Evolutionary conservation across 2,329 filamentous ascomycete genomes (phyloP).

Genomic region (Aureobasidium sp.): DNA sequence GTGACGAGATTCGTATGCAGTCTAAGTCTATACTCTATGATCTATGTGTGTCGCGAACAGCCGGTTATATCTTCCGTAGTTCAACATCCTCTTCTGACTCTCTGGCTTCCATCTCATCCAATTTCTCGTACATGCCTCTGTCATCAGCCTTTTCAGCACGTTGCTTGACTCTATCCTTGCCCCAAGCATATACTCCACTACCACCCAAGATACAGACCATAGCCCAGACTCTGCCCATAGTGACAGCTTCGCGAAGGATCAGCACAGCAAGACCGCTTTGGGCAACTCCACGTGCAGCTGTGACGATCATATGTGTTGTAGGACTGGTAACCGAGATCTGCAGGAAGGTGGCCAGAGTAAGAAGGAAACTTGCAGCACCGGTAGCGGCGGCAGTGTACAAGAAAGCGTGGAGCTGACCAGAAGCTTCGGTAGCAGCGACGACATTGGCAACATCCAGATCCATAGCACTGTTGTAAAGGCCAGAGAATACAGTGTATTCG

Average conservation of each 20-base stretch:
- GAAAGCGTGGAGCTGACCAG: neutral
- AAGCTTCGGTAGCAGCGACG: neutral
- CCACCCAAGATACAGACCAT: conserved; percentile 8
- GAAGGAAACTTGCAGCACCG: conserved; percentile 5
- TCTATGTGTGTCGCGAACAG: neutral
- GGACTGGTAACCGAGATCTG: conserved; percentile 5
- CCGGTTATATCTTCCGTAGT: neutral
- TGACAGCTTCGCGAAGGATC: conserved; percentile 5
- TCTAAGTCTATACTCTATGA: neutral
- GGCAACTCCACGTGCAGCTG: conserved; percentile 1
- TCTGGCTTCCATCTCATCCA: neutral
- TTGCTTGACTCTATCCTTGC: conserved; percentile 3
- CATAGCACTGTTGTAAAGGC: neutral
- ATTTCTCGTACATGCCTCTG: conserved; percentile 4
- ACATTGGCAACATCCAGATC: neutral
- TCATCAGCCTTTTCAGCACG: neutral
- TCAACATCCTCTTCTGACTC: neutral
- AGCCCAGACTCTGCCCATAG: neutral
- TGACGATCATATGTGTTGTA: conserved; percentile 10
- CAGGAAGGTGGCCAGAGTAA: conserved; percentile 6
- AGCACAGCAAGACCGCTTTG: conserved; percentile 1
- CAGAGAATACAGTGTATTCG: neutral
- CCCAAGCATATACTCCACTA: conserved; percentile 8
- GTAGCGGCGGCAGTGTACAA: neutral
- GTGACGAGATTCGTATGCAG: too few relatives aligned